These are phyloP conservation scores for Salix brachista DNA, from an alignment of 345 rosid species.

Conservation along the genomic window DNA sequence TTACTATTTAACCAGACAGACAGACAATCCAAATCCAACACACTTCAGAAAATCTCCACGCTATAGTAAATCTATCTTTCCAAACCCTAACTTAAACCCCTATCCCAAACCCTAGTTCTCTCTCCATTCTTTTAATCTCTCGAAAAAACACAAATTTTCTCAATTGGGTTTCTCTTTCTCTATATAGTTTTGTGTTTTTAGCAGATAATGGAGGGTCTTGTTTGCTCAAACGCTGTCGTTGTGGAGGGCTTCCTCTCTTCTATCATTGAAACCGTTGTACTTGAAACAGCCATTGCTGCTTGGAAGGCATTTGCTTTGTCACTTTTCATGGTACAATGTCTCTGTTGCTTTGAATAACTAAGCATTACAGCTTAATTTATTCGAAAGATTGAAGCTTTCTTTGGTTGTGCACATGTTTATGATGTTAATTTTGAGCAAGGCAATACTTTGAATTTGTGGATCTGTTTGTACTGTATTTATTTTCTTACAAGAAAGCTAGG, in stretches of 20 bases:
- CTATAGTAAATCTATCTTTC: conserved; percentile 2
- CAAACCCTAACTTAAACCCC: conserved; percentile 35
- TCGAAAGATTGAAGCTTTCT: background rate
- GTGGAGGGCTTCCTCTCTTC: conserved; percentile 18
- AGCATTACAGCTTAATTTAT: background rate
- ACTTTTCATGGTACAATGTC: conserved; percentile 32
- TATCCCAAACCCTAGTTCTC: conserved; percentile 23
- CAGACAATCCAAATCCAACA: background rate
- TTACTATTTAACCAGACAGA: background rate
- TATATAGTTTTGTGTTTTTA: background rate
- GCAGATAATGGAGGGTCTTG: conserved; percentile 18
- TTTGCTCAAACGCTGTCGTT: conserved; percentile 19
- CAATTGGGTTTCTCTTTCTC: background rate
- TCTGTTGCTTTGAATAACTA: background rate
- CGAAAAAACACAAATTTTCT: background rate
- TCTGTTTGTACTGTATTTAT: background rate
- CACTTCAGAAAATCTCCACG: background rate
- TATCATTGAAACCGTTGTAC: conserved; percentile 28
- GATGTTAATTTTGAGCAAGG: background rate
- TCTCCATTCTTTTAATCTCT: background rate
- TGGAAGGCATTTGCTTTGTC: conserved; percentile 30
- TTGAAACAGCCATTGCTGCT: conserved; percentile 37
- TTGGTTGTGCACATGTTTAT: background rate
- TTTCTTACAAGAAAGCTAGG: background rate
- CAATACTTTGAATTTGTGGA: background rate